Percentiles rank a stretch among this genome's conserved stretches.
phyloP scores from a whole-genome alignment of 352 stramenopile genomes.

The Hyphochytrium catenoides region DNA sequence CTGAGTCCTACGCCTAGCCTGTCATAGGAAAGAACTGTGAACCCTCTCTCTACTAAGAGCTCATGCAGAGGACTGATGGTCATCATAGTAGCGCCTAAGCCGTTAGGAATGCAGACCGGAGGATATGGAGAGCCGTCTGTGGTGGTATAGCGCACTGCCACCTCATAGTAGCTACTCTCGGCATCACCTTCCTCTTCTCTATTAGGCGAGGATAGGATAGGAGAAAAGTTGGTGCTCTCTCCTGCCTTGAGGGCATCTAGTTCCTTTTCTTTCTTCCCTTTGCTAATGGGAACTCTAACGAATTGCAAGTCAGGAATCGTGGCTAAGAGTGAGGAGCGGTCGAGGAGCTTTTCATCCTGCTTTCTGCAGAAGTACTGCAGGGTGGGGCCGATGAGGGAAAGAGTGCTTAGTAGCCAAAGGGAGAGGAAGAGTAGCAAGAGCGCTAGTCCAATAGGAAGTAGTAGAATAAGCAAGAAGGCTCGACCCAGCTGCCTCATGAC shows the following conservation, averaged over 20 bases:
- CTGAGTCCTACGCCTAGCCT: conserved; percentile 3
- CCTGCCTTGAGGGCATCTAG: too few species aligned
- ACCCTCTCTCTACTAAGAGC: conserved; percentile 1
- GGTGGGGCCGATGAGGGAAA: neutral
- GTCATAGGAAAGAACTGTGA: conserved; percentile 3
- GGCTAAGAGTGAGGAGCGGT: neutral
- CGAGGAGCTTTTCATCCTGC: neutral
- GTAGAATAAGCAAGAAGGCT: neutral
- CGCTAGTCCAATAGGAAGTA: neutral
- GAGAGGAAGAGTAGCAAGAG: neutral
- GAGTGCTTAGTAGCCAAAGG: conserved; percentile 1
- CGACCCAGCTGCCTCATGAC: too few species aligned
- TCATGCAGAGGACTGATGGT: conserved; percentile 2
- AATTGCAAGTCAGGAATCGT: neutral
- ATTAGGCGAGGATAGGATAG: too few species aligned
- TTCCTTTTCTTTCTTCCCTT: too few species aligned
- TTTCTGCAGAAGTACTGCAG: neutral
- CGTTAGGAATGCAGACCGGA: conserved; percentile 3
- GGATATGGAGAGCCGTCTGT: neutral
- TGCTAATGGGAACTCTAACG: neutral
- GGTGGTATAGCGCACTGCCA: conserved; percentile 1
- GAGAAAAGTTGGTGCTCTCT: too few species aligned
- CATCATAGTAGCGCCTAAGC: conserved; percentile 1
- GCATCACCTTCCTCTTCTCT: too few species aligned
- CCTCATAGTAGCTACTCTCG: neutral